Evolutionary conservation across 2,329 filamentous ascomycete genomes (phyloP).

Genomic region (Chalaropsis thielavioides): DNA sequence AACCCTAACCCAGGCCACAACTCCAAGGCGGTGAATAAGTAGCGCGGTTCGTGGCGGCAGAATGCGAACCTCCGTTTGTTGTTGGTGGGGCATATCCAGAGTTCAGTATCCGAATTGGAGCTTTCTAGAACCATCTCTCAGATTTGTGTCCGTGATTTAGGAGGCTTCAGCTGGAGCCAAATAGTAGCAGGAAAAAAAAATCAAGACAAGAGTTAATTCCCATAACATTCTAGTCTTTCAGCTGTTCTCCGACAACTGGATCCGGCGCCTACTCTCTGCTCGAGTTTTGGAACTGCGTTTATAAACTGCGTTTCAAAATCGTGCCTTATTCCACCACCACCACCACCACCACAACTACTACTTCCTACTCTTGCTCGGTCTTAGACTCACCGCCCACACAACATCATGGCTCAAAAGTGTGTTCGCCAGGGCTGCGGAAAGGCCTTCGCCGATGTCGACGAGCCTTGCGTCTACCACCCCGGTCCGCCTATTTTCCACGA

Average conservation of each 20-base stretch:
- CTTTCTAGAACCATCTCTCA: slow-evolving; percentile 15
- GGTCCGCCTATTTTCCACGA: slow-evolving; percentile 93
- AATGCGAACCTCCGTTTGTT: slow-evolving; percentile 1
- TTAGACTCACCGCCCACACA: background rate
- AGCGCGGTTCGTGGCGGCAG: background rate
- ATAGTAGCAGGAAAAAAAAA: background rate
- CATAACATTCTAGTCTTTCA: background rate
- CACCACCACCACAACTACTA: background rate
- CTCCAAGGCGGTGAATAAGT: slow-evolving; percentile 5
- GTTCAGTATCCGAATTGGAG: slow-evolving; percentile 1
- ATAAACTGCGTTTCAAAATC: background rate
- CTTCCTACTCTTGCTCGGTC: background rate
- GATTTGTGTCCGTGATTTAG: background rate
- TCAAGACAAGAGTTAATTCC: background rate
- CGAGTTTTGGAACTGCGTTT: background rate
- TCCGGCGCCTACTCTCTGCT: background rate
- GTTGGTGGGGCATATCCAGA: background rate
- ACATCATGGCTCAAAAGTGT: slow-evolving; percentile 63
- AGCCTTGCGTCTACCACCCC: slow-evolving; percentile 82
- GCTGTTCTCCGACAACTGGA: background rate
- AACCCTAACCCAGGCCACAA: background rate
- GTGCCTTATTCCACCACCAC: background rate
- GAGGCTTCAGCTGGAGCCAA: background rate
- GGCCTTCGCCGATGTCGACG: slow-evolving; percentile 57
- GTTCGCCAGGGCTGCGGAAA: slow-evolving; percentile 95